Evolutionary conservation across 495 filamentous ascomycete genomes (phyloP).

Genomic region (Chaetomium cochliodes): DNA sequence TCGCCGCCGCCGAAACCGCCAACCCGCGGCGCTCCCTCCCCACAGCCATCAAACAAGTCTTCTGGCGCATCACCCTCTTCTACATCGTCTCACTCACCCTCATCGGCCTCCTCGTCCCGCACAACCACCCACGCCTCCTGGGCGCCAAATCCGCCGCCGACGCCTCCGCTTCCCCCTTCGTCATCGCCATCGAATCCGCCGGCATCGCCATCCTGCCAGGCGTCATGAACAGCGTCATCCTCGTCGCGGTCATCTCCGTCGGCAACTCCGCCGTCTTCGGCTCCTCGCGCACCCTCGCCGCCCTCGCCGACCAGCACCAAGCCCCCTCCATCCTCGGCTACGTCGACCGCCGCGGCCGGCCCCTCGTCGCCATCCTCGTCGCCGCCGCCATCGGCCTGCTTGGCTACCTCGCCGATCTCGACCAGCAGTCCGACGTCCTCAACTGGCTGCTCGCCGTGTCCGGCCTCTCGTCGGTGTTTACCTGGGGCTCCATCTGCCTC

Average conservation of each 20-base stretch:
- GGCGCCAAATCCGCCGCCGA: constrained; percentile 56
- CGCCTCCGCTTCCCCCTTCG: constrained; percentile 79
- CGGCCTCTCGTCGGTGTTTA: constrained; percentile 85
- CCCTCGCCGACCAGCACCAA: constrained; percentile 81
- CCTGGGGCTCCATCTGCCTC: constrained; percentile 87
- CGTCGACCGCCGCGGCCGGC: constrained; percentile 80
- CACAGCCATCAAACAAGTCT: constrained; percentile 87
- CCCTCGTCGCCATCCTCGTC: constrained; percentile 68
- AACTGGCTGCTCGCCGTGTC: constrained; percentile 88
- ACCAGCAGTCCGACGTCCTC: constrained; percentile 64
- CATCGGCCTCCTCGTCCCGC: constrained; percentile 73
- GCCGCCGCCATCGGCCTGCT: constrained; percentile 72
- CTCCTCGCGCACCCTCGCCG: constrained; percentile 80
- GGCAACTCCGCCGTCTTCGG: constrained; percentile 88
- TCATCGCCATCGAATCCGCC: constrained; percentile 81
- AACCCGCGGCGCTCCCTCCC: constrained; percentile 86
- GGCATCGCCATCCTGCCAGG: constrained; percentile 73
- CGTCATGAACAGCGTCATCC: constrained; percentile 86
- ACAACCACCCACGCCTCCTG: constrained; percentile 60
- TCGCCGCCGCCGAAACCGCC: constrained; percentile 82
- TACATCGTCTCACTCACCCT: constrained; percentile 74
- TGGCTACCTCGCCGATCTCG: constrained; percentile 71
- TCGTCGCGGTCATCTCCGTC: constrained; percentile 83
- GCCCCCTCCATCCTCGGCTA: constrained; percentile 75
- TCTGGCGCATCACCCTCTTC: constrained; percentile 91